Conservation (phyloP, 1,284 basidiomycete species). For the Singerocomus rubriflavus region DNA sequence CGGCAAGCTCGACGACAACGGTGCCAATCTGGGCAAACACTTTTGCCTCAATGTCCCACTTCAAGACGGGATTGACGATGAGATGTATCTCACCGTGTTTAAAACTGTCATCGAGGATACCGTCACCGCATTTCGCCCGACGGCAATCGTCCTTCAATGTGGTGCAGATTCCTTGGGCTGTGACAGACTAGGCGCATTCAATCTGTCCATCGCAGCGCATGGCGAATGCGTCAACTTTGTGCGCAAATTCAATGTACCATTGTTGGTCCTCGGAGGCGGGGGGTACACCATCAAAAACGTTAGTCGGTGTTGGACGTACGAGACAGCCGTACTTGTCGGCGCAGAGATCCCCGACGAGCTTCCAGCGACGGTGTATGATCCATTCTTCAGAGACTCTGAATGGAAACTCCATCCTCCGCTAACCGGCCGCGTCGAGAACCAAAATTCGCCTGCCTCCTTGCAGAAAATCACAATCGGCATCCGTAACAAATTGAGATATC, state of each 20-base stretch:
- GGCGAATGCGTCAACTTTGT: slow-evolving; percentile 98
- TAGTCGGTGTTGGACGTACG: slow-evolving; percentile 95
- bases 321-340: slow-evolving; percentile 94
- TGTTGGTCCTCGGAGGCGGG: slow-evolving; percentile 93
- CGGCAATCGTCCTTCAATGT: slow-evolving; percentile 94
- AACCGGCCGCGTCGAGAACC: slow-evolving; percentile 89
- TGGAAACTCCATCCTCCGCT: slow-evolving; percentile 93
- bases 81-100: slow-evolving; percentile 65
- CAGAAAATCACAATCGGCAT: slow-evolving; percentile 86
- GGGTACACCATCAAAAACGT: slow-evolving; percentile 99
- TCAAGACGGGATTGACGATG: slow-evolving; percentile 94
- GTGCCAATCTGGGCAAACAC: not conserved
- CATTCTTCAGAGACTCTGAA: slow-evolving; percentile 88
- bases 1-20: slow-evolving; percentile 83
- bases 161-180: slow-evolving; percentile 98
- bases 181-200: slow-evolving; percentile 95
- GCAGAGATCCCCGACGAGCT: slow-evolving; percentile 82
- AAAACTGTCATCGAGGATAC: not conserved
- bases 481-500: slow-evolving; percentile 88
- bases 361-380: slow-evolving; percentile 87
- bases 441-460: slow-evolving; percentile 79
- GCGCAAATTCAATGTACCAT: slow-evolving; percentile 92
- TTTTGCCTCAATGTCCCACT: slow-evolving; percentile 83
- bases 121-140: not conserved
- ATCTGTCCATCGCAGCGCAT: slow-evolving; percentile 94